Conservation (phyloP, 2,329 filamentous ascomycete species). For the Trichophaea hybrida region DNA sequence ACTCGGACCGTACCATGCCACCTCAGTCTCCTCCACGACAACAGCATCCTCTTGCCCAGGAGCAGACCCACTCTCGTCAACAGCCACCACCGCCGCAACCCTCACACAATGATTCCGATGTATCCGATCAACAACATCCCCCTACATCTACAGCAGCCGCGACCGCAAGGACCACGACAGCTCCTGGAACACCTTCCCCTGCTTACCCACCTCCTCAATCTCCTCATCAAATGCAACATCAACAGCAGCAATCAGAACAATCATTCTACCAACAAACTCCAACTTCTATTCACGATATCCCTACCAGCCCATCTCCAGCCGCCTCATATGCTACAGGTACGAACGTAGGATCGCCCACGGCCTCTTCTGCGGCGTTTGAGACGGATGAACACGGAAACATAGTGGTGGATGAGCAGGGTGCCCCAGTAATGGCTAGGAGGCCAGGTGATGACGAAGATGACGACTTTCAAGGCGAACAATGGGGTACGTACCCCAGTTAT, state of each 20-base stretch:
- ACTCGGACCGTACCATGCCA: slow-evolving; percentile 9
- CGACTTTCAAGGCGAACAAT: slow-evolving; percentile 28
- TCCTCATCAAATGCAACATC: neutral
- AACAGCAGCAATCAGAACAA: slow-evolving; percentile 20
- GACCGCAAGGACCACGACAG: slow-evolving; percentile 2
- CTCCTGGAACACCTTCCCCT: slow-evolving; percentile 5
- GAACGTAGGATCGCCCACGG: slow-evolving; percentile 19
- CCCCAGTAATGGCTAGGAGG: slow-evolving; percentile 24
- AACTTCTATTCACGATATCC: slow-evolving; percentile 29
- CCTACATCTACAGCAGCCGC: slow-evolving; percentile 13
- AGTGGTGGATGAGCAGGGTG: slow-evolving; percentile 29
- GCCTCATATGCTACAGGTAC: slow-evolving; percentile 28
- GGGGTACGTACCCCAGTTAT: slow-evolving; percentile 21
- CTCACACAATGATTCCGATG: slow-evolving; percentile 23
- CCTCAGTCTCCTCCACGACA: neutral
- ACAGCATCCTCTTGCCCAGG: neutral
- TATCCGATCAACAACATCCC: slow-evolving; percentile 20
- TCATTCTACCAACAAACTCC: slow-evolving; percentile 24
- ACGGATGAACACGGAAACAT: slow-evolving; percentile 30
- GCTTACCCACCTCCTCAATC: slow-evolving; percentile 11
- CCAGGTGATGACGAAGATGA: slow-evolving; percentile 30
- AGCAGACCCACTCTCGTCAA: neutral
- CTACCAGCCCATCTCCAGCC: slow-evolving; percentile 28
- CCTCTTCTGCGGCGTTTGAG: slow-evolving; percentile 19
- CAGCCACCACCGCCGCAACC: neutral